These are phyloP conservation scores for Fomes fomentarius DNA, from an alignment of 1,284 basidiomycete species.

Conservation along the genomic window DNA sequence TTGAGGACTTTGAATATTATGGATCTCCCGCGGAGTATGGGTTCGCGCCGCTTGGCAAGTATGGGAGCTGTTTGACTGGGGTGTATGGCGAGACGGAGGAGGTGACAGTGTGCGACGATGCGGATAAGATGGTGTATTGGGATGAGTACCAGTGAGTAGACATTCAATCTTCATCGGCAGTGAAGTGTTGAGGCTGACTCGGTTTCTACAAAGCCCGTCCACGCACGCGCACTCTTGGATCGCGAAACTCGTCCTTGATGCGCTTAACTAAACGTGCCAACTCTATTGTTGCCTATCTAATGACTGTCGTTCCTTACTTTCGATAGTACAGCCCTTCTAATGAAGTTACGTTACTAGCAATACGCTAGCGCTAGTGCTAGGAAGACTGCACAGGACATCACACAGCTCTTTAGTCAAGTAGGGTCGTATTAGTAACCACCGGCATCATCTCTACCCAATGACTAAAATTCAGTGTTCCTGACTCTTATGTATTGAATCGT, in stretches of 20 bases:
- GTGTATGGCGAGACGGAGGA: constrained; percentile 4
- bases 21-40: constrained; percentile 1
- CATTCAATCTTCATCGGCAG: not conserved
- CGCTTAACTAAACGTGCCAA: not conserved
- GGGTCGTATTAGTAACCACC: no score
- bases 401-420: no score
- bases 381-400: no score
- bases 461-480: no score
- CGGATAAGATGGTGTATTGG: constrained; percentile 8
- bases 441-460: no score
- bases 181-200: not conserved
- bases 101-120: constrained; percentile 6
- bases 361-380: no score
- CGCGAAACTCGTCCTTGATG: constrained; percentile 3
- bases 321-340: no score
- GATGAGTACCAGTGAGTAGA: constrained; percentile 15
- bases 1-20: constrained; percentile 6
- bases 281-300: no score
- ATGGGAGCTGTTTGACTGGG: constrained; percentile 13
- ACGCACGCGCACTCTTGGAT: constrained; percentile 13
- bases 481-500: no score
- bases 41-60: constrained; percentile 6
- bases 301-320: no score
- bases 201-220: constrained; percentile 2
- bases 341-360: no score